A percentile compares a stretch with the other conserved stretches of the same genome.
These are phyloP conservation scores for Blastomyces gilchristii DNA, from an alignment of 2,329 filamentous ascomycete species.

Conservation along the genomic window DNA sequence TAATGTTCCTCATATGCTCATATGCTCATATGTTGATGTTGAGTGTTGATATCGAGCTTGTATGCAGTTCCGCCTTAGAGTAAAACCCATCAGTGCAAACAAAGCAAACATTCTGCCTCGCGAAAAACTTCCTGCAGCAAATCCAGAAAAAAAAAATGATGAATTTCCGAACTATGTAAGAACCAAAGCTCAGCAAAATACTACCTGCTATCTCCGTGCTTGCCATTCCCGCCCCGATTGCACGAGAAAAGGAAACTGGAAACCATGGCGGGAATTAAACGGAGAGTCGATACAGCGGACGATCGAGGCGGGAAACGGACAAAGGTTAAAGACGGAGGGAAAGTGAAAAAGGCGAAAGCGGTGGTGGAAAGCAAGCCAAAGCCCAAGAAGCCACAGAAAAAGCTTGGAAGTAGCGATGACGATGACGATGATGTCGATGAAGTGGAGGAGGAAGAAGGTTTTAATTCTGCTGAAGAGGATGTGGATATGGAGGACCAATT, in stretches of 20 bases:
- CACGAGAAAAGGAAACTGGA: slow-evolving; percentile 3
- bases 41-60: too few species aligned
- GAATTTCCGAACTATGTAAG: not conserved
- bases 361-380: slow-evolving; percentile 16
- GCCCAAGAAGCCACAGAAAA: slow-evolving; percentile 27
- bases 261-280: slow-evolving; percentile 34
- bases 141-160: slow-evolving; percentile 9
- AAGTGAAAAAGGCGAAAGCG: slow-evolving; percentile 17
- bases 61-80: too few species aligned
- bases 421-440: not conserved
- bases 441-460: not conserved
- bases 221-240: not conserved
- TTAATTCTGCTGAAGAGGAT: slow-evolving; percentile 37
- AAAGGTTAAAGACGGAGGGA: slow-evolving; percentile 23
- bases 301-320: slow-evolving; percentile 34
- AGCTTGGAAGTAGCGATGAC: slow-evolving; percentile 33
- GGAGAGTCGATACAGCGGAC: slow-evolving; percentile 29
- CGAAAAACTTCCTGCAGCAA: slow-evolving; percentile 22
- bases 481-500: slow-evolving; percentile 35
- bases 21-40: too few species aligned
- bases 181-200: not conserved
- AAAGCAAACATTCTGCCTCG: slow-evolving; percentile 18
- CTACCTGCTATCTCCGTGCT: not conserved
- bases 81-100: slow-evolving; percentile 20
- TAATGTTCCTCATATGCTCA: too few species aligned